These are phyloP conservation scores for Penicillium sclerotigenum DNA, from an alignment of 2,329 filamentous ascomycete genomes.

Conservation along the genomic window DNA sequence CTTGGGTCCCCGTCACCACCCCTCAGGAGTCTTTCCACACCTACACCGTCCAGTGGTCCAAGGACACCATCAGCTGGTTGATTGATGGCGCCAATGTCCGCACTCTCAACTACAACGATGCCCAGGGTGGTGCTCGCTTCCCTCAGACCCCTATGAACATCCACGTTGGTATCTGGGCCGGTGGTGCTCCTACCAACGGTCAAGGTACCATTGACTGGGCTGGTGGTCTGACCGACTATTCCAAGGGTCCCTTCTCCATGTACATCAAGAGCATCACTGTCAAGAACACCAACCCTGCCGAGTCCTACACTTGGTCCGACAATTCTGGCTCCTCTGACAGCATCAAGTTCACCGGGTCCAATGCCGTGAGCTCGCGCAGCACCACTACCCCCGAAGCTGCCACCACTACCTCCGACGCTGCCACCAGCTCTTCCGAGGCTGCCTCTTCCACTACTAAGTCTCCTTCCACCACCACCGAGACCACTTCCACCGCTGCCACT, in stretches of 20 bases:
- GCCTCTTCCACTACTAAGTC: slow-evolving; percentile 6
- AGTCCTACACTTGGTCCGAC: slow-evolving; percentile 65
- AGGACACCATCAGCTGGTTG: slow-evolving; percentile 61
- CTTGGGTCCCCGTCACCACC: slow-evolving; percentile 64
- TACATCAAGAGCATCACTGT: slow-evolving; percentile 62
- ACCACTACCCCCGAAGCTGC: neutral
- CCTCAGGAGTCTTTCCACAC: slow-evolving; percentile 53
- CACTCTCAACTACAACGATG: slow-evolving; percentile 59
- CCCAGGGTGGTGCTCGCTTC: slow-evolving; percentile 57
- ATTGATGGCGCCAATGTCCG: slow-evolving; percentile 62
- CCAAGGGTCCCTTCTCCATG: slow-evolving; percentile 68
- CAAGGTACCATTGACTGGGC: slow-evolving; percentile 64
- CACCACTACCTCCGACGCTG: slow-evolving; percentile 6
- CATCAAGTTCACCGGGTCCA: slow-evolving; percentile 49
- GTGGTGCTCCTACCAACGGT: slow-evolving; percentile 50
- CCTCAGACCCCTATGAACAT: slow-evolving; percentile 73
- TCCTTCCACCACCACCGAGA: slow-evolving; percentile 14
- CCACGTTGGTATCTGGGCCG: slow-evolving; percentile 68
- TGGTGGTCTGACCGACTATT: slow-evolving; percentile 66
- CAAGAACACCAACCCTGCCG: slow-evolving; percentile 56
- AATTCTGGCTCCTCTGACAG: slow-evolving; percentile 60
- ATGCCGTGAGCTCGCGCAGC: slow-evolving; percentile 9
- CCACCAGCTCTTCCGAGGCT: slow-evolving; percentile 6
- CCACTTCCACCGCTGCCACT: slow-evolving; percentile 7
- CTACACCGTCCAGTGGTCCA: slow-evolving; percentile 62